Conservation (phyloP, 2,329 filamentous ascomycete genomes). For the Fusarium sp. region DNA sequence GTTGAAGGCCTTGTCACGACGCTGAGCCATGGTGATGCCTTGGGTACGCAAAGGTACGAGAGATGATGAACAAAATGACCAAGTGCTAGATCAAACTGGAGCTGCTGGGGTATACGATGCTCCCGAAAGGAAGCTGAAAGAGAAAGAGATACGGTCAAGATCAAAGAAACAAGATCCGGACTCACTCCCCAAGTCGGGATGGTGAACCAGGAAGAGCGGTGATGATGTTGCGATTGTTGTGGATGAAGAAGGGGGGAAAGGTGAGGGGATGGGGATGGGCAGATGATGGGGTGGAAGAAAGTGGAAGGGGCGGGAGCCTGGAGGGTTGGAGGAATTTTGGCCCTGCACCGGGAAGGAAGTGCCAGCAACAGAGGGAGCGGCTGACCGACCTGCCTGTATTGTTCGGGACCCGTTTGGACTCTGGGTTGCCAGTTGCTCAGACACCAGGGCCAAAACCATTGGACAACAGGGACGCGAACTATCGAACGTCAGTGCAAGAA, state of each 20-base stretch:
- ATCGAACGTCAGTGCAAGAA: not conserved
- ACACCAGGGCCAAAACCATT: constrained; percentile 12
- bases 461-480: constrained; percentile 5
- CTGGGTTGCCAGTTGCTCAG: constrained; percentile 11
- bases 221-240: constrained; percentile 32
- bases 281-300: constrained; percentile 14
- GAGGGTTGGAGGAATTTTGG: constrained; percentile 12
- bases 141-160: constrained; percentile 30
- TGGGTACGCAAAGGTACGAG: not conserved
- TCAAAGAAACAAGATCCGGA: constrained; percentile 34
- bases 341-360: constrained; percentile 3
- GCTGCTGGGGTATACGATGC: constrained; percentile 16
- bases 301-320: constrained; percentile 8
- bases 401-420: constrained; percentile 9
- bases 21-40: constrained; percentile 56
- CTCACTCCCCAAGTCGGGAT: constrained; percentile 24
- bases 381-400: constrained; percentile 13
- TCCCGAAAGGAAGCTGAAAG: constrained; percentile 27
- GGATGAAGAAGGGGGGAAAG: constrained; percentile 9
- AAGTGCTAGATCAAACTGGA: constrained; percentile 27
- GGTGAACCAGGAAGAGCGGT: constrained; percentile 23
- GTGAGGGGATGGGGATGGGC: constrained; percentile 22
- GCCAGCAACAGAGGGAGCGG: constrained; percentile 28
- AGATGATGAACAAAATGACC: constrained; percentile 32
- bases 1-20: constrained; percentile 59